phyloP scores from a whole-genome alignment of 805 yeast genomes.

The Zygotorulaspora florentina region DNA sequence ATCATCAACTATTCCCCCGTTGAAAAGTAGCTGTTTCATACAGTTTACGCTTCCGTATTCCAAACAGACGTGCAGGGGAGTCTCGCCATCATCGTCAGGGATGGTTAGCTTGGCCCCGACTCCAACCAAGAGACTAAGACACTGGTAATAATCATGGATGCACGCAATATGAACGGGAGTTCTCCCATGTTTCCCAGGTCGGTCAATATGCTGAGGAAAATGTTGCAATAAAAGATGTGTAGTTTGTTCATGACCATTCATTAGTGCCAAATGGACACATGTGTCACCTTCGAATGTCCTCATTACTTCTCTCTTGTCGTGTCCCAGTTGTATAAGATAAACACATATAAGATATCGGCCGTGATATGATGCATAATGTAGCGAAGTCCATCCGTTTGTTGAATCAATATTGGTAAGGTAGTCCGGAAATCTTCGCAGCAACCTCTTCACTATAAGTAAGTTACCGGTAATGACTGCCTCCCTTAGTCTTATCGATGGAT shows the following conservation, averaged over 20 bases:
- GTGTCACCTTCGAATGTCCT: constrained; percentile 55
- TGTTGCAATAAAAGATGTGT: constrained; percentile 69
- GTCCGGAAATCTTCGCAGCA: constrained; percentile 65
- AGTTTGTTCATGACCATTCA: constrained; percentile 63
- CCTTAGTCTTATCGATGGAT: constrained; percentile 63
- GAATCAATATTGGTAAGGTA: constrained; percentile 67
- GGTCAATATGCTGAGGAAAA: constrained; percentile 51
- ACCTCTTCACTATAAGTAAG: constrained; percentile 55
- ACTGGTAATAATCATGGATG: constrained; percentile 53
- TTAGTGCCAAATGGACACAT: constrained; percentile 66
- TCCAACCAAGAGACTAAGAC: constrained; percentile 60
- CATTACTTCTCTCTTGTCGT: constrained; percentile 48
- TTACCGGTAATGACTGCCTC: constrained; percentile 62
- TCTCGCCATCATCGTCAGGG: constrained; percentile 70
- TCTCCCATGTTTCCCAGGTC: constrained; percentile 43
- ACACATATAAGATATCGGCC: constrained; percentile 70
- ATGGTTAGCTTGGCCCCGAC: constrained; percentile 74
- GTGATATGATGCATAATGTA: constrained; percentile 74
- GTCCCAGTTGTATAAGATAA: constrained; percentile 51
- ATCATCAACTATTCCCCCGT: constrained; percentile 45
- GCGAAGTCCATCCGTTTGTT: constrained; percentile 71
- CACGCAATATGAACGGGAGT: constrained; percentile 73
- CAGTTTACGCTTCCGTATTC: constrained; percentile 62
- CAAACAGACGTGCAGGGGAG: constrained; percentile 81
- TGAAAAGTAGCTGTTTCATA: constrained; percentile 46